Percentiles rank a stretch among this genome's conserved stretches.
phyloP scores from a whole-genome alignment of 2,329 filamentous ascomycete genomes.

The Ustilaginoidea virens region DNA sequence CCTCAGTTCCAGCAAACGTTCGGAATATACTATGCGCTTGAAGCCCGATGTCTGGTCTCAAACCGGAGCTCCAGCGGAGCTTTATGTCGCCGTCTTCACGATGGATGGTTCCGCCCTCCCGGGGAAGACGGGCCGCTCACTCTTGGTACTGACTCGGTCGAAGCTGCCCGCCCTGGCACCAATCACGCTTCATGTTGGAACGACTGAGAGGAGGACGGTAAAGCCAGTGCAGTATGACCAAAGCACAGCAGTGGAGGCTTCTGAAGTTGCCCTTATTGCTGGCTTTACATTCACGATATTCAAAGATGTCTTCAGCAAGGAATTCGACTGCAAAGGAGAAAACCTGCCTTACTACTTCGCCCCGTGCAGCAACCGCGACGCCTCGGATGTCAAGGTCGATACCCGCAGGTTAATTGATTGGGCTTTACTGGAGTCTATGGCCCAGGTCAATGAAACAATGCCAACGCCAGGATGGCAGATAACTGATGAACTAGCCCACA shows the following conservation, averaged over 20 bases:
- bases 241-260: constrained; percentile 26
- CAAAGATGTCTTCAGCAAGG: constrained; percentile 77
- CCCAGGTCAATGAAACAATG: constrained; percentile 10
- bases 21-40: constrained; percentile 58
- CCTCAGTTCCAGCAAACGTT: constrained; percentile 61
- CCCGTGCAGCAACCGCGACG: too few species aligned
- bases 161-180: constrained; percentile 46
- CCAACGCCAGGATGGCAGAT: constrained; percentile 17
- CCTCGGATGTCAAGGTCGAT: too few species aligned
- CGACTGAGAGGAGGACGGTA: constrained; percentile 43
- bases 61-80: constrained; percentile 22
- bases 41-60: constrained; percentile 65
- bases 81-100: constrained; percentile 48
- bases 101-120: constrained; percentile 42
- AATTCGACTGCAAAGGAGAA: constrained; percentile 45
- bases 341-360: constrained; percentile 75
- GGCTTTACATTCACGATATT: constrained; percentile 64
- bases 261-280: constrained; percentile 40
- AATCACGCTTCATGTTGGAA: constrained; percentile 60
- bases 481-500: constrained; percentile 15
- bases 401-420: constrained; percentile 56
- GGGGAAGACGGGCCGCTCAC: constrained; percentile 40
- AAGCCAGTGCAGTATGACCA: constrained; percentile 27
- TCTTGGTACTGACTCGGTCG: constrained; percentile 57
- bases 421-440: constrained; percentile 31